phyloP scores from a whole-genome alignment of 345 rosid species.

The Camelina neglecta region DNA sequence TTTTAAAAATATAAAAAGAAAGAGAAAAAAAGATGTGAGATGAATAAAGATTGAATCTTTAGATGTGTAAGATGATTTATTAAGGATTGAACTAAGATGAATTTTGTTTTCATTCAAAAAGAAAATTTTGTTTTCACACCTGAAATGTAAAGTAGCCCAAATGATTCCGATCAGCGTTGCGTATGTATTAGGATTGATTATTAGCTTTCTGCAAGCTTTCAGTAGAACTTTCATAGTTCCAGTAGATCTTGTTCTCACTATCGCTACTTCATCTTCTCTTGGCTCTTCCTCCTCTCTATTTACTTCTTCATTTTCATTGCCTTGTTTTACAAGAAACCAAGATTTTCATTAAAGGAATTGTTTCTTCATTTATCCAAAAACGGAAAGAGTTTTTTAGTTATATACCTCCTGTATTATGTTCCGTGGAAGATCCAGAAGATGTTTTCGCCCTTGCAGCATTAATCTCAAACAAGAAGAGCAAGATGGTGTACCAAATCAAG shows the following conservation, averaged over 20 bases:
- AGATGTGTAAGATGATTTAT: no score
- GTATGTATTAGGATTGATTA: conserved; percentile 79
- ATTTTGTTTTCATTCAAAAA: not conserved
- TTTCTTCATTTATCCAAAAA: not conserved
- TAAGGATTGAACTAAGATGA: conserved; percentile 1
- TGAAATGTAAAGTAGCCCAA: conserved; percentile 85
- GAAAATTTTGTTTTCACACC: conserved; percentile 42
- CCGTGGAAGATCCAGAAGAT: conserved; percentile 37
- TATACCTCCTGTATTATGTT: conserved; percentile 55
- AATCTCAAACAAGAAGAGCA: conserved; percentile 80
- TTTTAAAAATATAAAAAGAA: no score
- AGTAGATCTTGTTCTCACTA: conserved; percentile 46
- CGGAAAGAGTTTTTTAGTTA: conserved; percentile 35
- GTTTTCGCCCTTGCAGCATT: conserved; percentile 53
- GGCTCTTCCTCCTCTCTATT: conserved; percentile 57
- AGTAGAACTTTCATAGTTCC: conserved; percentile 55
- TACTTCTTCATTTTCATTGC: conserved; percentile 42
- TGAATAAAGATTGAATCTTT: no score
- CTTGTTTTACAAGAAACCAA: conserved; percentile 37
- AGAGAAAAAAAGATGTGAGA: no score
- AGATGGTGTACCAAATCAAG: conserved; percentile 78
- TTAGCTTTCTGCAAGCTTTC: conserved; percentile 70
- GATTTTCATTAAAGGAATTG: not conserved
- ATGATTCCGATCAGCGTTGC: conserved; percentile 68
- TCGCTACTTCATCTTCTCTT: conserved; percentile 52